These are phyloP conservation scores for Candida xyloterini DNA, from an alignment of 805 yeast genomes.

Conservation along the genomic window DNA sequence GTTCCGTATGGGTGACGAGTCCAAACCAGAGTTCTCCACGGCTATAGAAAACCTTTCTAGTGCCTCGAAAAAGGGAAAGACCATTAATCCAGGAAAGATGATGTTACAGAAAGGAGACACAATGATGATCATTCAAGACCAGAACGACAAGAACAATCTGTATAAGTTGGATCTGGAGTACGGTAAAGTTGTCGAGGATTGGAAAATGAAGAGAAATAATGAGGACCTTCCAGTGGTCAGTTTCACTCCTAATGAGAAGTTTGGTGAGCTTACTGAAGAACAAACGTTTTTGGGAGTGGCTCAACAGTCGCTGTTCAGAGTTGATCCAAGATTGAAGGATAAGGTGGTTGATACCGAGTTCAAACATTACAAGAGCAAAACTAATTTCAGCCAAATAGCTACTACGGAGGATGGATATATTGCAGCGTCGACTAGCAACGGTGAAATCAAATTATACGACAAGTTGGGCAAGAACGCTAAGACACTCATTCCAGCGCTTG, in stretches of 20 bases:
- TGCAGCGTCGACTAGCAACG: conserved; percentile 73
- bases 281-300: conserved; percentile 73
- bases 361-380: conserved; percentile 54
- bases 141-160: conserved; percentile 41
- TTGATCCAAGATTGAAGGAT: conserved; percentile 74
- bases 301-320: conserved; percentile 59
- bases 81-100: conserved; percentile 54
- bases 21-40: conserved; percentile 57
- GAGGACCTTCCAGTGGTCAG: conserved; percentile 44
- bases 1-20: conserved; percentile 56
- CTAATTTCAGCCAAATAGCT: conserved; percentile 55
- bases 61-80: conserved; percentile 43
- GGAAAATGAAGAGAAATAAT: conserved; percentile 48
- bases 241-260: conserved; percentile 70
- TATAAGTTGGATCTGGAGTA: conserved; percentile 75
- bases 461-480: conserved; percentile 72
- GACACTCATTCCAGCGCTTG: conserved; percentile 77
- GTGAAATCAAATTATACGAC: conserved; percentile 75
- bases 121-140: conserved; percentile 62
- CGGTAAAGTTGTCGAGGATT: conserved; percentile 85
- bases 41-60: conserved; percentile 61
- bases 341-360: conserved; percentile 58
- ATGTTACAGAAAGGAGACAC: conserved; percentile 79
- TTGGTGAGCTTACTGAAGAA: conserved; percentile 70
- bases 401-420: conserved; percentile 72